These are phyloP conservation scores for Dictyophora rubrovolvata DNA, from an alignment of 768 basidiomycete genomes.

Conservation along the genomic window DNA sequence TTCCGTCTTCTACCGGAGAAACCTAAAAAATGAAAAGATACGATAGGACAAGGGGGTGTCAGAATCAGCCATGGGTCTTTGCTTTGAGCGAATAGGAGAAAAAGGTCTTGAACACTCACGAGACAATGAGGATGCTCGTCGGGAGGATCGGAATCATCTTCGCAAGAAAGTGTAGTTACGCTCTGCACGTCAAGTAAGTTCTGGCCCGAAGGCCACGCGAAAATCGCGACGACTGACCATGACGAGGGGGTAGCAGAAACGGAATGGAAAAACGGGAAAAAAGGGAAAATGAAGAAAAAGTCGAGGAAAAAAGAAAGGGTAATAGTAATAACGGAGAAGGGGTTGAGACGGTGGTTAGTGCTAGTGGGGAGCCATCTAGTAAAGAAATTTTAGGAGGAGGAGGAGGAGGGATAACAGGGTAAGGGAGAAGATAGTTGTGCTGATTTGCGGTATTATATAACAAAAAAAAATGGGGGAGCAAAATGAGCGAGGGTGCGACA, in stretches of 20 bases:
- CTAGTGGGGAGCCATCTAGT: conserved; percentile 7
- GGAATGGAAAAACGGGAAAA: not conserved
- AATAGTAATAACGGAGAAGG: too few relatives aligned
- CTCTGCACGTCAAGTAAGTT: conserved; percentile 7
- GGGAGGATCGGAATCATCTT: not conserved
- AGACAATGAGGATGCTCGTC: not conserved
- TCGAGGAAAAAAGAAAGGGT: not conserved
- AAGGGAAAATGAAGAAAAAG: conserved; percentile 2
- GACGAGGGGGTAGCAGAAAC: not conserved
- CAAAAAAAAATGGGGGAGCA: not conserved
- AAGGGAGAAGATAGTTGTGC: not conserved
- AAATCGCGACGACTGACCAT: conserved; percentile 9
- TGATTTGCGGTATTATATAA: not conserved
- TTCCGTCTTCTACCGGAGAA: not conserved
- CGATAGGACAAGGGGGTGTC: not conserved
- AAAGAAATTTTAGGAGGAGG: not conserved
- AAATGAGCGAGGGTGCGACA: not conserved
- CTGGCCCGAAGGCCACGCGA: conserved; percentile 10
- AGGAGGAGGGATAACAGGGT: not conserved
- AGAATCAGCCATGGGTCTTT: not conserved
- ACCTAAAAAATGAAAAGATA: not conserved
- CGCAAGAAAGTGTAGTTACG: conserved; percentile 1
- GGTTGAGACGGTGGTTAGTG: not conserved
- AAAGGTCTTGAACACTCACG: not conserved
- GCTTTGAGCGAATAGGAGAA: not conserved